Evolutionary conservation across 1,284 basidiomycete genomes (phyloP).

Genomic region (Trichosporon asahii): DNA sequence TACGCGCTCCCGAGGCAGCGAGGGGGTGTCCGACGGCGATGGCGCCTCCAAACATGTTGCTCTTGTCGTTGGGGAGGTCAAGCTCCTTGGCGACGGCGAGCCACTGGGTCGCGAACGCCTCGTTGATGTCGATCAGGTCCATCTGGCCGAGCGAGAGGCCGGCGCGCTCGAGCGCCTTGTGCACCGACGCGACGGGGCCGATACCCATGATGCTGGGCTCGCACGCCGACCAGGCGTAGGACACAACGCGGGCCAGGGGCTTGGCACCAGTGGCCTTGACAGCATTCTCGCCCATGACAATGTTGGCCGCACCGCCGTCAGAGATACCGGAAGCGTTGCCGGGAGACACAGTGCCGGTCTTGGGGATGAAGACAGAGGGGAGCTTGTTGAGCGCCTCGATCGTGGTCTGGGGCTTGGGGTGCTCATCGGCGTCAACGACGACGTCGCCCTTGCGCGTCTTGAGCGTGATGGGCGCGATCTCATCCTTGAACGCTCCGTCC

Average conservation of each 20-base stretch:
- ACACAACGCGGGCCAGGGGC: constrained; percentile 56
- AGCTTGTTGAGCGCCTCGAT: constrained; percentile 54
- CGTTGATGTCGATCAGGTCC: constrained; percentile 59
- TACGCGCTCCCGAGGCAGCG: constrained; percentile 56
- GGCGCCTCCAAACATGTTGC: constrained; percentile 57
- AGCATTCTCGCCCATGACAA: constrained; percentile 56
- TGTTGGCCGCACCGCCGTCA: constrained; percentile 58
- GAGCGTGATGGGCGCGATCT: constrained; percentile 89
- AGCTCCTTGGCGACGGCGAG: constrained; percentile 58
- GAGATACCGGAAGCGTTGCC: constrained; percentile 59
- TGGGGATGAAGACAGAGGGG: constrained; percentile 55
- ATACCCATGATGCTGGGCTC: constrained; percentile 60
- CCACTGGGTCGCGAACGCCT: constrained; percentile 60
- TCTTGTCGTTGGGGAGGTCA: constrained; percentile 56
- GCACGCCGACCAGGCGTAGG: constrained; percentile 57
- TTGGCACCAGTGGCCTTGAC: constrained; percentile 53
- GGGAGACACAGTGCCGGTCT: constrained; percentile 57
- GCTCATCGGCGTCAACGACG: constrained; percentile 54
- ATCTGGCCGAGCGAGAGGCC: constrained; percentile 54
- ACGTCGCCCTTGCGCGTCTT: constrained; percentile 63
- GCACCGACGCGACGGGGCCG: constrained; percentile 54
- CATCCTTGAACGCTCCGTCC: constrained; percentile 57
- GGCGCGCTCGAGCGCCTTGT: constrained; percentile 35
- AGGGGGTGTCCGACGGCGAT: constrained; percentile 59
- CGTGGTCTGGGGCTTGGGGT: constrained; percentile 55